Base-by-base conservation (phyloP, 352 stramenopile genomes). In the Phytophthora citrophthora region DNA sequence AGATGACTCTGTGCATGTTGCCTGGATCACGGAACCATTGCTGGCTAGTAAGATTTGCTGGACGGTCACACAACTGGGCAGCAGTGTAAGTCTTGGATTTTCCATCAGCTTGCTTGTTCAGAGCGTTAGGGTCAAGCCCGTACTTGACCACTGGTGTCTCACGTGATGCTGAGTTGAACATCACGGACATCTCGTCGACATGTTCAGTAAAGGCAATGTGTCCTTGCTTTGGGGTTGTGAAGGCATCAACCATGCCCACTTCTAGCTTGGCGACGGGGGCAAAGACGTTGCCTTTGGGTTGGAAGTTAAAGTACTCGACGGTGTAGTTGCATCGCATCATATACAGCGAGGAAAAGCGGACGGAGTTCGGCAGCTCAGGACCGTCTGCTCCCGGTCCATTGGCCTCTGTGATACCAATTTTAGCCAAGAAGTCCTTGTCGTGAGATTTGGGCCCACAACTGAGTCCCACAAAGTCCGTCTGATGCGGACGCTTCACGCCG, bases 301-400 rank as follows among this genome's bases (percentile, higher is more conserved):
- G 61, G 49, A 81, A 90, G 55, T 88, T 81, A 45, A 85, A 82
- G 54, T 91, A 93, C 48, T 76, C 56, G 38, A 86, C 76, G 6
- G 58, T 73, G 58, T 91, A 93, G 48, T 84, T 81, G 73, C 84
- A 91, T 23, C 81, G 79, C 75, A 93, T 86, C 84, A 93, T 91
- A 47, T 79, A 83, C n/a, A 93, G 71, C 48, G 71, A 75, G 32
- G 76, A 72, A 58, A 93, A 91, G 26, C 82, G 81, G 32, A 90
- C 75, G 5, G 77, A 83, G 38, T 72, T 73, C 6, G 57, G 44
- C 31, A 63, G 26, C 10, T 67, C 44, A 1, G 56, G 34, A 12
- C 66, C 52, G 24, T 83, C 65, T 5, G 66, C 61, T 7, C 46
- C 54, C 1, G 53, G 61, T 12, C 61, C 53, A 61, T 67, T 64